These are phyloP conservation scores for Pseudogymnoascus sp. DNA, from an alignment of 2,329 filamentous ascomycete species.

Conservation along the genomic window DNA sequence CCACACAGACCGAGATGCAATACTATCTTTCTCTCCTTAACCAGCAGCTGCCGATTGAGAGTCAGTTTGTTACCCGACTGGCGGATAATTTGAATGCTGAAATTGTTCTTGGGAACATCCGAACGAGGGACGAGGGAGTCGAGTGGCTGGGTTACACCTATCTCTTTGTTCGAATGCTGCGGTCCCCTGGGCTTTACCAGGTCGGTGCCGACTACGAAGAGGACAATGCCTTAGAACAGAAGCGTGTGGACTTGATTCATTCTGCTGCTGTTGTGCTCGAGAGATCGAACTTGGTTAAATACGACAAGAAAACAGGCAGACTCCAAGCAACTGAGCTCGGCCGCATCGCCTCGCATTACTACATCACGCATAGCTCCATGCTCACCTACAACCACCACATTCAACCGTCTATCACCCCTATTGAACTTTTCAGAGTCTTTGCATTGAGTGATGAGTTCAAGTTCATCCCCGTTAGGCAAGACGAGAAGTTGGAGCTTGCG, in stretches of 20 bases:
- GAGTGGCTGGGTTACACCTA: conserved; percentile 99
- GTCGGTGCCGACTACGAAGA: conserved; percentile 94
- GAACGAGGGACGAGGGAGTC: conserved; percentile 89
- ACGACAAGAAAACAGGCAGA: conserved; percentile 86
- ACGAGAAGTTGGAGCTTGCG: conserved; percentile 92
- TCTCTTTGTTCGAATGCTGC: conserved; percentile 93
- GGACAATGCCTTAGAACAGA: conserved; percentile 85
- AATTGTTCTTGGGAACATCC: conserved; percentile 86
- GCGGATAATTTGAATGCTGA: conserved; percentile 97
- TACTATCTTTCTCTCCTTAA: conserved; percentile 96
- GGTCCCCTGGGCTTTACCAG: conserved; percentile 88
- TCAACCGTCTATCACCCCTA: conserved; percentile 82
- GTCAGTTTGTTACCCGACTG: conserved; percentile 84
- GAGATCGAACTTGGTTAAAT: conserved; percentile 82
- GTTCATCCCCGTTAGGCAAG: conserved; percentile 93
- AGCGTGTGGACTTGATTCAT: conserved; percentile 93
- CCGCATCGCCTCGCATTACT: conserved; percentile 94
- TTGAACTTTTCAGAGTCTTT: conserved; percentile 95
- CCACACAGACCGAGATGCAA: conserved; percentile 86
- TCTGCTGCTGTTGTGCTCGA: conserved; percentile 83
- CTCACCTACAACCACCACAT: conserved; percentile 93
- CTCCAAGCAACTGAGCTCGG: conserved; percentile 89
- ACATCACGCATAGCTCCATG: conserved; percentile 95
- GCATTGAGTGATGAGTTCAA: conserved; percentile 96
- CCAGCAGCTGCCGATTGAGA: conserved; percentile 94